A percentile compares a stretch with the other conserved stretches of the same genome.
phyloP scores from a whole-genome alignment of 129 eudicot species.

The Chrysanthemum seticuspe region DNA sequence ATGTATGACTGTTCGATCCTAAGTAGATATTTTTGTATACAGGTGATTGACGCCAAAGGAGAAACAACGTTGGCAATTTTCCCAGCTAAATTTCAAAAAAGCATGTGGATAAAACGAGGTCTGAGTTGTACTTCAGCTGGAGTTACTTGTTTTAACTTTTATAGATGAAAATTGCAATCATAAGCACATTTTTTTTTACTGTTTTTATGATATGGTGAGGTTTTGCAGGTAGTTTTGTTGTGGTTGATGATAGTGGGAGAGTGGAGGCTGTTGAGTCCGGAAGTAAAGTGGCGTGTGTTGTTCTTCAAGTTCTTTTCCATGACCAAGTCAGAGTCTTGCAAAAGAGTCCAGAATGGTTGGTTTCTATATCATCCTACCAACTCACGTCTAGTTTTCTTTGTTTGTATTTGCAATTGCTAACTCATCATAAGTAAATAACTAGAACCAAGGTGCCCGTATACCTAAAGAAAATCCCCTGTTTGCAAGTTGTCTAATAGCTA shows the following conservation, averaged over 20 bases:
- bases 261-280: constrained; percentile 75
- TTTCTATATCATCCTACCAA: constrained; percentile 3
- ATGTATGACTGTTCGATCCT: neutral
- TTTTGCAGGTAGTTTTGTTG: constrained; percentile 73
- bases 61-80: constrained; percentile 63
- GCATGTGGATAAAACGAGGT: constrained; percentile 96
- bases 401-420: neutral
- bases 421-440: neutral
- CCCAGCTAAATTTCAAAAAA: constrained; percentile 93
- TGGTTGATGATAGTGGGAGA: constrained; percentile 89
- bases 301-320: constrained; percentile 75
- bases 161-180: too few relatives aligned
- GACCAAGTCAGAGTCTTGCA: constrained; percentile 71
- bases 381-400: neutral
- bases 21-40: neutral
- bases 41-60: constrained; percentile 79
- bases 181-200: too few relatives aligned
- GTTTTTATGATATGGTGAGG: neutral
- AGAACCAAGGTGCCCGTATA: neutral
- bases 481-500: neutral
- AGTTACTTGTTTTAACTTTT: neutral
- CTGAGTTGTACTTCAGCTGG: neutral
- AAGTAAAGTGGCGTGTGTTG: constrained; percentile 76
- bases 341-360: constrained; percentile 70
- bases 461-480: neutral